Evolutionary conservation across 164 flowering plant genomes (phyloP).

Genomic region (Tetrastigma voinierianum): DNA sequence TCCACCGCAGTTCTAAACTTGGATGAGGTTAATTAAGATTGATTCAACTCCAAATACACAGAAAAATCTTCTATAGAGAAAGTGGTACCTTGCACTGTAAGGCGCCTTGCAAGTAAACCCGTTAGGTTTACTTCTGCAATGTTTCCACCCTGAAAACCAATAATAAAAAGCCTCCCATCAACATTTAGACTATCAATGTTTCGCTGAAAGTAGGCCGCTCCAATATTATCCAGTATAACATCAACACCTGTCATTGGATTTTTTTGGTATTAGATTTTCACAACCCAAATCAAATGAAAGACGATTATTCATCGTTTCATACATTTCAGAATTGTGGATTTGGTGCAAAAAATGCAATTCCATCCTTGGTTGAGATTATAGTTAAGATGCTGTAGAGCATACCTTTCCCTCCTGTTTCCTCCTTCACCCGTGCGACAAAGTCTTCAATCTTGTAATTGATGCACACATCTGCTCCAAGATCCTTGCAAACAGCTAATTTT

Average conservation of each 20-base stretch:
- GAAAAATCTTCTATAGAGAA: too few species aligned
- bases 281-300: too few species aligned
- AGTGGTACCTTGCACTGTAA: slow-evolving; percentile 80
- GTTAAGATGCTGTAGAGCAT: not conserved
- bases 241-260: slow-evolving; percentile 58
- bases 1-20: too few species aligned
- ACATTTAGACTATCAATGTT: slow-evolving; percentile 73
- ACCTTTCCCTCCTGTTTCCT: slow-evolving; percentile 94
- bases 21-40: too few species aligned
- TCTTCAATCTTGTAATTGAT: slow-evolving; percentile 96
- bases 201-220: slow-evolving; percentile 68
- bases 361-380: not conserved
- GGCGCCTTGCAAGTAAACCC: slow-evolving; percentile 63
- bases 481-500: slow-evolving; percentile 70
- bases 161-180: slow-evolving; percentile 85
- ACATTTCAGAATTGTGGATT: too few species aligned
- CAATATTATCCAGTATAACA: slow-evolving; percentile 83
- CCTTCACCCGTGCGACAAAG: slow-evolving; percentile 73
- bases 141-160: slow-evolving; percentile 72
- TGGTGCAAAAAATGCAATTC: not conserved
- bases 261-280: too few species aligned
- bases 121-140: slow-evolving; percentile 55
- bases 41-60: too few species aligned
- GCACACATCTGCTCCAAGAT: slow-evolving; percentile 90
- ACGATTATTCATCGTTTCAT: too few species aligned